Conservation (phyloP, 208 protist genomes). For the Crithidia bombi region DNA sequence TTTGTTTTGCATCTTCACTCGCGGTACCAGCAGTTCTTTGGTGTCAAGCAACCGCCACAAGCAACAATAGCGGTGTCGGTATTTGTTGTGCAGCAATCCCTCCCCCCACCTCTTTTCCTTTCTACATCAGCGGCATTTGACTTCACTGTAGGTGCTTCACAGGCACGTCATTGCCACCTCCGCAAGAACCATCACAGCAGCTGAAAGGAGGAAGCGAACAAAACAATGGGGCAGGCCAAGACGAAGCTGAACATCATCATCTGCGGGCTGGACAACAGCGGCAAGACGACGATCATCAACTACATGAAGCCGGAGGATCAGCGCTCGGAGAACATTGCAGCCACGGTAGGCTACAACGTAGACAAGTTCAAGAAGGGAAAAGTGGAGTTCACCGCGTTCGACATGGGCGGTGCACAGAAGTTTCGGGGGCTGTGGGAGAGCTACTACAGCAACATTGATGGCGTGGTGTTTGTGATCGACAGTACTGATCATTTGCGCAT, state of each 20-base stretch:
- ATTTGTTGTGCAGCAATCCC: no score
- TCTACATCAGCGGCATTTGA: background rate
- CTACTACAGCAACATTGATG: constrained; percentile 96
- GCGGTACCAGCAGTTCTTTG: background rate
- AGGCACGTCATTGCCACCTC: no score
- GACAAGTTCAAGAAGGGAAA: constrained; percentile 95
- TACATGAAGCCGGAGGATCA: constrained; percentile 95
- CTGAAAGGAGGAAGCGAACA: background rate
- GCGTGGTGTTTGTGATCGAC: constrained; percentile 95
- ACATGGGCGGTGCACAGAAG: constrained; percentile 98
- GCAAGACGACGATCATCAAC: constrained; percentile 98
- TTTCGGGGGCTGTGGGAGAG: constrained; percentile 96
- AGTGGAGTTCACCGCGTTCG: constrained; percentile 97
- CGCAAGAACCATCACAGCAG: no score
- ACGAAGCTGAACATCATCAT: constrained; percentile 85
- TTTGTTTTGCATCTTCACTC: constrained; percentile 3
- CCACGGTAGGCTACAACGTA: constrained; percentile 96
- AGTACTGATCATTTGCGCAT: constrained; percentile 87
- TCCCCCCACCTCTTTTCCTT: background rate
- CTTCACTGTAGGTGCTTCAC: no score
- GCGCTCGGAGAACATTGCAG: constrained; percentile 93
- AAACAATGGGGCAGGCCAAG: constrained; percentile 79
- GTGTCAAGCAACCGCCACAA: no score
- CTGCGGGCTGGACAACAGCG: constrained; percentile 93
- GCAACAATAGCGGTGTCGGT: no score